These are phyloP conservation scores for Pleomassaria siparia DNA, from an alignment of 2,329 filamentous ascomycete species.

Conservation along the genomic window DNA sequence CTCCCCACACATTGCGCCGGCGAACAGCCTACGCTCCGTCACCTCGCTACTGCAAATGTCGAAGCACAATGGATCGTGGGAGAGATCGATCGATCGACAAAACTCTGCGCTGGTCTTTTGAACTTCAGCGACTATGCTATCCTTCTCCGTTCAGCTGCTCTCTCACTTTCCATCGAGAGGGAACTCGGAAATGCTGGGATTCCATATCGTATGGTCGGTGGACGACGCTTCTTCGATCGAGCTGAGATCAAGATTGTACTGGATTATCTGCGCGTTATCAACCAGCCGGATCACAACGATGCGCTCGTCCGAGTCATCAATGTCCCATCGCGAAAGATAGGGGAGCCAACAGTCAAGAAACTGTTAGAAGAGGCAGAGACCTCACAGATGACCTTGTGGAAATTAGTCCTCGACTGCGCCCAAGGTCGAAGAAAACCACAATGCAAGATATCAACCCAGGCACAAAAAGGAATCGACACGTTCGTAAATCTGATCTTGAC, in stretches of 20 bases:
- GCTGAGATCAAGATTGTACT: conserved; percentile 83
- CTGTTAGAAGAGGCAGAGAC: conserved; percentile 76
- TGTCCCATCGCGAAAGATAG: conserved; percentile 76
- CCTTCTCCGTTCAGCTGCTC: conserved; percentile 76
- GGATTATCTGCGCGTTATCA: conserved; percentile 84
- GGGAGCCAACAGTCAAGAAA: conserved; percentile 73
- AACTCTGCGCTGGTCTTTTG: conserved; percentile 73
- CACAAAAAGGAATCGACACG: conserved; percentile 58
- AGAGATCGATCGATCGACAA: conserved; percentile 72
- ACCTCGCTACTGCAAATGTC: conserved; percentile 65
- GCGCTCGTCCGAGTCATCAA: conserved; percentile 84
- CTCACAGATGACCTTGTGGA: conserved; percentile 72
- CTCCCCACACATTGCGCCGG: conserved; percentile 79
- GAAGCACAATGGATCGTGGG: conserved; percentile 89
- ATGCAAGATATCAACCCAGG: conserved; percentile 57
- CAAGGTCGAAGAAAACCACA: conserved; percentile 55
- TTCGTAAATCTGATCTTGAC: conserved; percentile 64
- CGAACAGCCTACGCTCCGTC: conserved; percentile 77
- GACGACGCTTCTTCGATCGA: conserved; percentile 88
- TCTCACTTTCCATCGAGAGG: conserved; percentile 85
- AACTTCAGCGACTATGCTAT: conserved; percentile 79
- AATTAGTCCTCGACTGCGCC: conserved; percentile 62
- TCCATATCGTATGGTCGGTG: conserved; percentile 89
- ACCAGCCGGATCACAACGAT: conserved; percentile 85
- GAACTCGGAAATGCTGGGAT: conserved; percentile 79